These are phyloP conservation scores for Hamamelis virginiana DNA, from an alignment of 164 flowering plant genomes.

Conservation along the genomic window DNA sequence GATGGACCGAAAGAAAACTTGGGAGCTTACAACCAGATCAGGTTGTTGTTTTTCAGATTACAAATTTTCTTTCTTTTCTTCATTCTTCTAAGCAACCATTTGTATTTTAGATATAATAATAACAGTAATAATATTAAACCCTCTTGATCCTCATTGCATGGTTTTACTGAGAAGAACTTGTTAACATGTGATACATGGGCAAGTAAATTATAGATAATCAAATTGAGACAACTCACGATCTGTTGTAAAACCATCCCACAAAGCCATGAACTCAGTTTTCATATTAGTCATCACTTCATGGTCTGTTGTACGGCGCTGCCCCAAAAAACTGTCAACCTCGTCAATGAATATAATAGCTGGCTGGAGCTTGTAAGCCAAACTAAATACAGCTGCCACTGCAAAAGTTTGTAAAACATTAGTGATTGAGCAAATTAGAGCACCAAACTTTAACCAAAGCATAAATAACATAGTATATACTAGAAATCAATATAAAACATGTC, in stretches of 20 bases:
- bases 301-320: conserved; percentile 74
- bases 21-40: no score
- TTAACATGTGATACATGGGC: no score
- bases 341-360: conserved; percentile 92
- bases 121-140: no score
- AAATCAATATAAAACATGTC: no score
- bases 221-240: conserved; percentile 59
- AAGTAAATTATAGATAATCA: no score
- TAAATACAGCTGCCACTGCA: conserved; percentile 90
- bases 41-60: no score
- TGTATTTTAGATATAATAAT: no score
- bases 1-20: no score
- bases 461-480: not conserved
- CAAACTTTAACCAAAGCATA: not conserved
- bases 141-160: no score
- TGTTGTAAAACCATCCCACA: conserved; percentile 98
- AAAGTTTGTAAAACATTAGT: conserved; percentile 12
- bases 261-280: conserved; percentile 96
- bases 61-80: no score
- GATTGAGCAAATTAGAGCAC: not conserved
- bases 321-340: conserved; percentile 90
- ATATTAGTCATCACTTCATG: conserved; percentile 78
- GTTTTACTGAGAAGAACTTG: no score
- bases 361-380: conserved; percentile 87
- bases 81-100: no score